These are phyloP conservation scores for Rhododendron molle DNA, from an alignment of 148 eudicot species.

Conservation along the genomic window DNA sequence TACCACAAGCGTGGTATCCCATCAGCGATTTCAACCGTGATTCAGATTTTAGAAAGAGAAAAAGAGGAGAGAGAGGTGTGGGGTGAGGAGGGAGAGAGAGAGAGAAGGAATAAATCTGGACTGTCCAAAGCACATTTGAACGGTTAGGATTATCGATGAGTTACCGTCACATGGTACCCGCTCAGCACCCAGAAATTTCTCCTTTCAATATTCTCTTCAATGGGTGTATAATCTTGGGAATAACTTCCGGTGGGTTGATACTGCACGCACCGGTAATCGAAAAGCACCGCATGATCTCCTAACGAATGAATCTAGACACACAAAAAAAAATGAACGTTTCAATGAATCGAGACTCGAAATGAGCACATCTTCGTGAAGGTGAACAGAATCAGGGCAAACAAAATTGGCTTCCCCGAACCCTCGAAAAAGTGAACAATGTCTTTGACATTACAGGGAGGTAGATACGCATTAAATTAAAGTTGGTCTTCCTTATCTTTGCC, in stretches of 20 bases:
- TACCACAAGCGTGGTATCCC: no score
- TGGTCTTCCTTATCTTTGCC: neutral
- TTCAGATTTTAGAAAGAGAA: no score
- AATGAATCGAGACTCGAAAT: neutral
- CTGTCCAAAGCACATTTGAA: no score
- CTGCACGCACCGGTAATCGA: neutral
- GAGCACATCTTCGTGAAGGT: neutral
- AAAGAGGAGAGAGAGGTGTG: no score
- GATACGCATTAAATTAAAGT: neutral
- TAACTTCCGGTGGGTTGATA: neutral
- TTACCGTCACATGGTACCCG: no score
- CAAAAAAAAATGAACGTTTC: neutral
- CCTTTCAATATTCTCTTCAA: no score
- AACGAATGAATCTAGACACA: no score
- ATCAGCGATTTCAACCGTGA: no score
- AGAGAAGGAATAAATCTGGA: no score
- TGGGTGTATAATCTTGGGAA: no score
- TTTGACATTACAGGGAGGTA: neutral
- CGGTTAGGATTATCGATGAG: fast-evolving
- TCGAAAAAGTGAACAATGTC: neutral
- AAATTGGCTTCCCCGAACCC: neutral
- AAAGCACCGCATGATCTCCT: neutral
- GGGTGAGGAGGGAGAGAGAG: no score
- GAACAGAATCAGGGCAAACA: neutral
- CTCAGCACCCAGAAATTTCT: no score